Evolutionary conservation across 441 rosid genomes (phyloP), one percentile per base, ranked within the genome.

Genomic region (Populus hybrid): DNA sequence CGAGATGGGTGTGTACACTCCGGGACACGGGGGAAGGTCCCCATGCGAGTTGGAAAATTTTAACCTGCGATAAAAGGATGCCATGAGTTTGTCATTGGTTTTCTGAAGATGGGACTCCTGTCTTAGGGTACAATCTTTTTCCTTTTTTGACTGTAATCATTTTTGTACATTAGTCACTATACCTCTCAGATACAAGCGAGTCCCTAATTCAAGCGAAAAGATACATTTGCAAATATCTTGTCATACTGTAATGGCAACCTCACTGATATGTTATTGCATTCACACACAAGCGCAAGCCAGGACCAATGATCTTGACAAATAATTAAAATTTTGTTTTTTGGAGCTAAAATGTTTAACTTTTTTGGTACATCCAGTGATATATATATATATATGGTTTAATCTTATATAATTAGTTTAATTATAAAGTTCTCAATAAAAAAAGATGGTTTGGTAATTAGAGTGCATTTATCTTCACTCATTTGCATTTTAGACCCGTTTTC

Each of bases 1-100:
- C 91, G 94, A 89, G 91, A 3, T 95, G 99, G 99, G 86, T 34
- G 7, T 74, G 80, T 23, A 10, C 77, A 24, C 34, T 92, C 72
- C 95, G 87, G 19, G 94, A 94, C 67, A 89, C 98, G 34, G 77
- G 90, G 11, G 99, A 95, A 85, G 99, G 99, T 63, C 97, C 95
- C 82, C 94, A 94, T 84, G 89, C 99, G 64, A 92, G 94, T 77
- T 89, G 87, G 84, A 89, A 87, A 84, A 80, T 92, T 75, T 83
- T 95, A 81, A 78, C 86, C 8, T 89, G 94, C 71, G 92, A 95
- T 38, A 95, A 95, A 83, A 87, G 87, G 5, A 81, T 82, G 72
- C 73, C 79, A 16, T 74, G 72, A 81, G n/a, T 16, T n/a, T 40
- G 12, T 23, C 71, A 24, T 7, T 53, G 61, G 21, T 53, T 53